Evolutionary conservation across 2,329 filamentous ascomycete genomes (phyloP), one percentile per base, ranked within the genome.

Genomic region (Stemphylium vesicarium): DNA sequence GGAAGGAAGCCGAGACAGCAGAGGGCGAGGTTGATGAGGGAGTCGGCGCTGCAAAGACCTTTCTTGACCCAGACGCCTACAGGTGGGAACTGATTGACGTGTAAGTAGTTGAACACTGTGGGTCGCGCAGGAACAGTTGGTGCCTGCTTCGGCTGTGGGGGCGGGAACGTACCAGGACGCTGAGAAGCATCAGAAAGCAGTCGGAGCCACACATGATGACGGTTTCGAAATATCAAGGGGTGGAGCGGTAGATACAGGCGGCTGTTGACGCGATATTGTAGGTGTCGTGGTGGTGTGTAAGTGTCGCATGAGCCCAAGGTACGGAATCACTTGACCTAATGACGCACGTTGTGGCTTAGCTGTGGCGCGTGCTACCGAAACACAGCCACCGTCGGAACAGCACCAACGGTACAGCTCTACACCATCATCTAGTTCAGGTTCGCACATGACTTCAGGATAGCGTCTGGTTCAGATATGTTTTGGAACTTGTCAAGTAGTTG

Each of bases 1-100:
- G 94, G 94, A 56, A 98, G 77, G 68, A 78, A 73, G 60, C 72
- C 76, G 53, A 78, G 74, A 57, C 71, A 75, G 74, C 90, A 95
- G 69, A 98, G 91, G 41, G 93, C 88, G 76, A 98, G 88, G 81
- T 99, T 99, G 82, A 99, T 96, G 69, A 98, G 71, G 8, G 90
- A 94, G 79, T 98, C 95, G 53, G 88, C 92, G 59, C 88, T 90
- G 82, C 95, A 99, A 79, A 99, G 83, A 62, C 95, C 95, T 70
- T 89, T 82, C 81, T 98, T 99, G 57, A 99, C 91, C 95, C 95
- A 99, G 69, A 99, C 95, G 92, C 55, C 55, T 22, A 58, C 39
- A 11, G 55, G 55, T 32, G 55, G 55, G 38, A 58, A 58, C 44
- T 57, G 39, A 20, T 11, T 9, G 31, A 36, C 20, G 29, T 49